Evolutionary conservation across 106 monocot genomes (phyloP).

Genomic region (Dendrobium huoshanense): DNA sequence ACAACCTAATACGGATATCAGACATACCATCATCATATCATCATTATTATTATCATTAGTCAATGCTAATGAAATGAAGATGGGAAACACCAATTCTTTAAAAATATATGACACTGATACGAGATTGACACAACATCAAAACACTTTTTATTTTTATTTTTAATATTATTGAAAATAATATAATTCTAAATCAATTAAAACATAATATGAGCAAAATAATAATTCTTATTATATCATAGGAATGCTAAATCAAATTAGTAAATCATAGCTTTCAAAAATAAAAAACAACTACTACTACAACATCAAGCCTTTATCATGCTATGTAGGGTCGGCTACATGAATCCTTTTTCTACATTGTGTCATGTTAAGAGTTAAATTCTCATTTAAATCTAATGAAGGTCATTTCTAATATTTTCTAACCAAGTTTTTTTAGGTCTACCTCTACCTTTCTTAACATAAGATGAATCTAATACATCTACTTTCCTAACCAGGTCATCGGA

Average conservation of each 20-base stretch:
- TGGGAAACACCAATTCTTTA: neutral
- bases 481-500: too few species aligned
- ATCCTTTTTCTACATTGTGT: too few species aligned
- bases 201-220: neutral
- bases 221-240: neutral
- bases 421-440: too few species aligned
- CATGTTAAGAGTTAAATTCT: too few species aligned
- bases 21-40: neutral
- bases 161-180: conserved; percentile 1
- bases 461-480: too few species aligned
- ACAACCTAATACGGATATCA: neutral
- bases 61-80: neutral
- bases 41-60: neutral
- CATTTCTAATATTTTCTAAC: too few species aligned
- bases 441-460: too few species aligned
- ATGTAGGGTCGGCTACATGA: too few species aligned
- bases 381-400: too few species aligned
- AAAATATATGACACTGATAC: neutral
- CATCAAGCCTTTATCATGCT: too few species aligned
- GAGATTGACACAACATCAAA: neutral
- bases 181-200: neutral
- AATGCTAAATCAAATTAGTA: neutral
- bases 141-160: neutral
- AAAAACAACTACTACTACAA: neutral
- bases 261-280: neutral